Evolutionary conservation across 371 early-diverging fungal species (phyloP).

Genomic region (Mucor circinelloides): DNA sequence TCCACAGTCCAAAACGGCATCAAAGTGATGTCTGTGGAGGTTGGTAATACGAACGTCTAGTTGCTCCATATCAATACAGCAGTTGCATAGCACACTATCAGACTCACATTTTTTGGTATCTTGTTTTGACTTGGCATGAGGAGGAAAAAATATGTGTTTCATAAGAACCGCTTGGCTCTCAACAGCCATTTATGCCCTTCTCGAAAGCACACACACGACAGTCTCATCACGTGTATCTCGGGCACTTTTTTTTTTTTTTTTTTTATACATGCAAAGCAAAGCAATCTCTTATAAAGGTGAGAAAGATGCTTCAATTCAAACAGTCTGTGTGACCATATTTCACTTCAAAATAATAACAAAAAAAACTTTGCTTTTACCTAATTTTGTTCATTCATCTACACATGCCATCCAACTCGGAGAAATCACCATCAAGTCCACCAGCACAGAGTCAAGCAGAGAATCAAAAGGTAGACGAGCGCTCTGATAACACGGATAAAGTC

Average conservation of each 20-base stretch:
- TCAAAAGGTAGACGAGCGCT: neutral
- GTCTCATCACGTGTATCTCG: neutral
- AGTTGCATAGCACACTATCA: neutral
- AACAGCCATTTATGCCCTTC: neutral
- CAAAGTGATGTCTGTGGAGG: constrained; percentile 37
- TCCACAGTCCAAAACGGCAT: constrained; percentile 65
- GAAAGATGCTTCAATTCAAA: neutral
- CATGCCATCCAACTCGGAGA: neutral
- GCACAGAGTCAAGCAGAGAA: neutral
- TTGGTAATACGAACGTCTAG: constrained; percentile 44
- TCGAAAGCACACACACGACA: neutral
- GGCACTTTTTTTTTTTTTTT: neutral
- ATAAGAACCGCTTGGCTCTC: neutral
- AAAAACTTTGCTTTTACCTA: neutral
- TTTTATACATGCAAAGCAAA: too few relatives aligned
- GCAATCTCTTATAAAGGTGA: too few relatives aligned
- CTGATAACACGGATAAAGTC: neutral
- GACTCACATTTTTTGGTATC: constrained; percentile 23
- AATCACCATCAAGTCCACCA: neutral
- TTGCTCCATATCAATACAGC: neutral
- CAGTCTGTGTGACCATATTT: neutral
- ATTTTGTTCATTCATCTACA: neutral
- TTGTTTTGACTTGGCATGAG: constrained; percentile 8
- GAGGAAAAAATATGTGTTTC: neutral
- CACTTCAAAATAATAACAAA: neutral